Percentiles rank a stretch among this genome's conserved stretches.
Evolutionary conservation across 2,329 filamentous ascomycete genomes (phyloP).

Genomic region (Emergomyces pasteurianus): DNA sequence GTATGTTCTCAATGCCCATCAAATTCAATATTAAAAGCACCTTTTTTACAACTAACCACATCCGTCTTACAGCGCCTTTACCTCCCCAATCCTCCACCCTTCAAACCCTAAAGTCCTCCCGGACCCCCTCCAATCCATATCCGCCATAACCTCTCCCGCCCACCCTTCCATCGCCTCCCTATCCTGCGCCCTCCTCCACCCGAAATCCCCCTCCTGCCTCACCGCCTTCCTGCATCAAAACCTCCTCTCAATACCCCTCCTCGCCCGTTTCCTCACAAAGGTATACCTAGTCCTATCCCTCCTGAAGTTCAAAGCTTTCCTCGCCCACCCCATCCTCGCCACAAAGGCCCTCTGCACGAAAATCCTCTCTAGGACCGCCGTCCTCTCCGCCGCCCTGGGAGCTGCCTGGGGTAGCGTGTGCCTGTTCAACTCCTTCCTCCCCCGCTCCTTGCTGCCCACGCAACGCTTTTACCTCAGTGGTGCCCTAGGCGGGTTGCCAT

Average conservation of each 20-base stretch:
- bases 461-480: slow-evolving; percentile 86
- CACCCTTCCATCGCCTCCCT: slow-evolving; percentile 77
- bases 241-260: slow-evolving; percentile 66
- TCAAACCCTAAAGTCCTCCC: slow-evolving; percentile 46
- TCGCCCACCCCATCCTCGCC: slow-evolving; percentile 56
- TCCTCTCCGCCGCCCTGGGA: slow-evolving; percentile 71
- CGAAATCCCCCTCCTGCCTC: slow-evolving; percentile 73
- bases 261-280: slow-evolving; percentile 59
- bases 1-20: slow-evolving; percentile 36
- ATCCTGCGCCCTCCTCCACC: slow-evolving; percentile 83
- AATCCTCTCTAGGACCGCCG: slow-evolving; percentile 63
- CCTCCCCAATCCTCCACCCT: slow-evolving; percentile 79
- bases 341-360: slow-evolving; percentile 54
- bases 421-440: slow-evolving; percentile 71
- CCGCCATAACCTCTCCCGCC: slow-evolving; percentile 68
- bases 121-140: slow-evolving; percentile 54
- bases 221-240: slow-evolving; percentile 82
- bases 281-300: slow-evolving; percentile 58
- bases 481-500: slow-evolving; percentile 64
- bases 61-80: slow-evolving; percentile 48
- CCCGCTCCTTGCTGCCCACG: slow-evolving; percentile 60
- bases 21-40: neutral
- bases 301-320: slow-evolving; percentile 54
- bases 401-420: slow-evolving; percentile 83
- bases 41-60: slow-evolving; percentile 10